Conservation (phyloP, 2,329 filamentous ascomycete species). For the Aureobasidium musti region DNA sequence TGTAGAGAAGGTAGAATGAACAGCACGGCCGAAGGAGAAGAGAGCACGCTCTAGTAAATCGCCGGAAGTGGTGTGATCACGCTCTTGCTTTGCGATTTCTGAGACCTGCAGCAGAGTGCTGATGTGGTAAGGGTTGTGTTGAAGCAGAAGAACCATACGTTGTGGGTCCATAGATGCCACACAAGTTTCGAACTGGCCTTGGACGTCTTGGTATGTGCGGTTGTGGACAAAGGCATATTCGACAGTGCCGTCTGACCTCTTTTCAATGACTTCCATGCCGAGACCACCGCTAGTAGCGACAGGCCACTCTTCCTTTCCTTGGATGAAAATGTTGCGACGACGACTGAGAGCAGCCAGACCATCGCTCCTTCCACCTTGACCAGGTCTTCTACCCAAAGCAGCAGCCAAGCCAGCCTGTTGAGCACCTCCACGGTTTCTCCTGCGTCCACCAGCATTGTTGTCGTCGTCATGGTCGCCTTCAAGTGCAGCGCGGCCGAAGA, state of each 20-base stretch:
- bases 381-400: conserved; percentile 52
- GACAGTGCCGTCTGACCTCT: conserved; percentile 58
- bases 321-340: conserved; percentile 78
- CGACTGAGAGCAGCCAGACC: conserved; percentile 70
- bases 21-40: conserved; percentile 88
- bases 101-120: conserved; percentile 92
- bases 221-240: conserved; percentile 81
- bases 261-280: conserved; percentile 71
- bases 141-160: conserved; percentile 73
- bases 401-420: conserved; percentile 61
- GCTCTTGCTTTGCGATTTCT: conserved; percentile 86
- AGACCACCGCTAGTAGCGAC: conserved; percentile 75
- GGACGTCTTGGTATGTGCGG: conserved; percentile 69
- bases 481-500: conserved; percentile 67
- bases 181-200: conserved; percentile 72
- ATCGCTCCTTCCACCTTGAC: conserved; percentile 59
- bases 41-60: conserved; percentile 89
- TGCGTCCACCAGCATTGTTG: conserved; percentile 50
- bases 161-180: conserved; percentile 86
- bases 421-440: conserved; percentile 57
- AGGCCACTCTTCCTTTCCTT: conserved; percentile 87
- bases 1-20: conserved; percentile 77
- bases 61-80: conserved; percentile 80
- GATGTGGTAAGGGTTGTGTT: conserved; percentile 82
- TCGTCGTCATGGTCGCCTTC: conserved; percentile 59